Base-by-base conservation (phyloP, 139 green algal species). In the Coccomyxa sp. region DNA sequence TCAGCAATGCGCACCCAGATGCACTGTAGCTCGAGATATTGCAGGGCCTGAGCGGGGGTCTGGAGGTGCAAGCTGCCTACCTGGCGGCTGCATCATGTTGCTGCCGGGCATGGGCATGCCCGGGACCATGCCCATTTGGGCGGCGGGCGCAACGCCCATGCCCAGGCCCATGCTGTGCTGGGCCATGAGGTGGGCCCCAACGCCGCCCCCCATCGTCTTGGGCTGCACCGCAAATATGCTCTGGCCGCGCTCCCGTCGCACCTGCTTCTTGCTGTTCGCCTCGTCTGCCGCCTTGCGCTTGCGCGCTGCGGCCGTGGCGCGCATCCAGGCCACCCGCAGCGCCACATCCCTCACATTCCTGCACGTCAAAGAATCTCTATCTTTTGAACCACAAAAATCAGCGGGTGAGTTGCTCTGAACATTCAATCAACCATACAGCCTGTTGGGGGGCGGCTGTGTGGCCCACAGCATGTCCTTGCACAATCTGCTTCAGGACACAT, bases 321-420 rank as follows among this genome's bases (percentile, higher is more conserved):
- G 79, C 38, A 91, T 83, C 91, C 91, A 96, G 36, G 81, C 81
- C 34, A 85, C 81, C 24, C 91, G 84, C 58, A 95, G 68, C 16
- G 91, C 91, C 10, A 95, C 91, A 73, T 95, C 91, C 1, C 91
- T 76, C 38, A 91, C 90, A 39, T 69, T 83, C 82, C 95, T 95
- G 35, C 85, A 78, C 7, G 89, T 39, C n/a, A n/a, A n/a, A n/a
- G n/a, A n/a, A n/a, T n/a, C n/a, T n/a, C n/a, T n/a, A n/a, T n/a
- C n/a, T n/a, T n/a, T n/a, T n/a, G n/a, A n/a, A n/a, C n/a, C n/a
- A n/a, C n/a, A n/a, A n/a, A n/a, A n/a, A n/a, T n/a, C n/a, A n/a
- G n/a, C n/a, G n/a, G n/a, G n/a, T n/a, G n/a, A n/a, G n/a, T n/a
- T n/a, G n/a, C n/a, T n/a, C n/a, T n/a, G n/a, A n/a, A n/a, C n/a